These are phyloP conservation scores for Akanthomyces lecanii DNA, from an alignment of 2,329 filamentous ascomycete species.

Conservation along the genomic window DNA sequence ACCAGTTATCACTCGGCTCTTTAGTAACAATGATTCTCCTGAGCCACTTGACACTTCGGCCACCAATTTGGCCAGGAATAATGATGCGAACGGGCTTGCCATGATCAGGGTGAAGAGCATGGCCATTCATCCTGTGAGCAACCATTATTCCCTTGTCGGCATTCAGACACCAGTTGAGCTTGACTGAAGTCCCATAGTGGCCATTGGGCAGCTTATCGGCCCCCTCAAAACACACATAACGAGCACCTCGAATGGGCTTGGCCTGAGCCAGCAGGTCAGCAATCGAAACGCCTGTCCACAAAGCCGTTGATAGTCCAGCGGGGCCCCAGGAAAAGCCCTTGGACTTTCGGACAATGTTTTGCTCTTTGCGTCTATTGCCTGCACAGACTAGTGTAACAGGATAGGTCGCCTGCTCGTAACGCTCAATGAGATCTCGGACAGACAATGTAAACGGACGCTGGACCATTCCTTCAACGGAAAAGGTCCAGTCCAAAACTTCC, in stretches of 20 bases:
- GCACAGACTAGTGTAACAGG: slow-evolving; percentile 89
- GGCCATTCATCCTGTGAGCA: slow-evolving; percentile 87
- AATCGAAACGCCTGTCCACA: slow-evolving; percentile 82
- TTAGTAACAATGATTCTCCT: slow-evolving; percentile 74
- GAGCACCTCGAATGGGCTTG: slow-evolving; percentile 63
- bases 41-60: slow-evolving; percentile 89
- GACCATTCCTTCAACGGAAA: slow-evolving; percentile 79
- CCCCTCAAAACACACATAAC: slow-evolving; percentile 86
- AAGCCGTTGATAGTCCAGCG: slow-evolving; percentile 77
- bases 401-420: slow-evolving; percentile 77
- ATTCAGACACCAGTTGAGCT: slow-evolving; percentile 84
- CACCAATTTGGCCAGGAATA: slow-evolving; percentile 87
- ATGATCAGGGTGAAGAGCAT: slow-evolving; percentile 74
- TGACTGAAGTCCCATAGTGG: slow-evolving; percentile 82
- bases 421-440: slow-evolving; percentile 65
- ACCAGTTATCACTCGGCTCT: slow-evolving; percentile 84
- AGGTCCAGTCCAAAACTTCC: slow-evolving; percentile 73
- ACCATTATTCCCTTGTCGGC: slow-evolving; percentile 79
- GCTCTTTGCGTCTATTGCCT: slow-evolving; percentile 87
- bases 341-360: slow-evolving; percentile 83
- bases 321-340: slow-evolving; percentile 95
- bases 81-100: slow-evolving; percentile 78
- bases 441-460: slow-evolving; percentile 69
- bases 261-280: slow-evolving; percentile 66
- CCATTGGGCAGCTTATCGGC: slow-evolving; percentile 86